Percentiles rank a stretch among this genome's conserved stretches.
These are phyloP conservation scores for Paramecium pentaurelia DNA, from an alignment of 73 alveolate species.

Conservation along the genomic window DNA sequence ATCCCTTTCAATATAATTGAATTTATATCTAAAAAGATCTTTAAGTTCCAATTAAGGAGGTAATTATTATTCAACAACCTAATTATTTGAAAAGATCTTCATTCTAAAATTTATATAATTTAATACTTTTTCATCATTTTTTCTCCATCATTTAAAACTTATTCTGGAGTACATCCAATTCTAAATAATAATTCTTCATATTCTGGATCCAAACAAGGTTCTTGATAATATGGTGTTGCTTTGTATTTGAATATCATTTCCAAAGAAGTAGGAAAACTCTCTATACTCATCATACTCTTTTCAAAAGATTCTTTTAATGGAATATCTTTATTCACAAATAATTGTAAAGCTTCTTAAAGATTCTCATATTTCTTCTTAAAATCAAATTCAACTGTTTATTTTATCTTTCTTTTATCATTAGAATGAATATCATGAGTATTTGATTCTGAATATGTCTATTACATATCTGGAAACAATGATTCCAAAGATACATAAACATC, in stretches of 20 bases:
- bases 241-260: not conserved
- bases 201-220: not conserved
- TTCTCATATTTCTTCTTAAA: not conserved
- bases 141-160: conserved; percentile 24
- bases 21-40: conserved; percentile 8
- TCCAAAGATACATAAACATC: not conserved
- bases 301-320: not conserved
- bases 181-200: not conserved
- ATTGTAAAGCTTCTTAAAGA: not conserved
- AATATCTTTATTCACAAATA: not conserved
- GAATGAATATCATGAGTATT: not conserved
- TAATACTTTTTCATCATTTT: not conserved
- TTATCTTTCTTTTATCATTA: not conserved
- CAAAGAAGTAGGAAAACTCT: not conserved
- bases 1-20: conserved; percentile 26
- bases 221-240: not conserved
- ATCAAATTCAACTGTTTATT: not conserved
- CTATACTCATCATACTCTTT: not conserved
- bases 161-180: conserved; percentile 11
- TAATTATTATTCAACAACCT: not conserved
- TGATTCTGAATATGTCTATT: not conserved
- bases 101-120: not conserved
- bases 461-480: not conserved
- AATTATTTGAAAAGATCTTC: not conserved
- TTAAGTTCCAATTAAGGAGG: not conserved